A percentile compares a stretch with the other conserved stretches of the same genome.
These are phyloP conservation scores for Zymoseptoria brevis DNA, from an alignment of 2,329 filamentous ascomycete species.

Conservation along the genomic window DNA sequence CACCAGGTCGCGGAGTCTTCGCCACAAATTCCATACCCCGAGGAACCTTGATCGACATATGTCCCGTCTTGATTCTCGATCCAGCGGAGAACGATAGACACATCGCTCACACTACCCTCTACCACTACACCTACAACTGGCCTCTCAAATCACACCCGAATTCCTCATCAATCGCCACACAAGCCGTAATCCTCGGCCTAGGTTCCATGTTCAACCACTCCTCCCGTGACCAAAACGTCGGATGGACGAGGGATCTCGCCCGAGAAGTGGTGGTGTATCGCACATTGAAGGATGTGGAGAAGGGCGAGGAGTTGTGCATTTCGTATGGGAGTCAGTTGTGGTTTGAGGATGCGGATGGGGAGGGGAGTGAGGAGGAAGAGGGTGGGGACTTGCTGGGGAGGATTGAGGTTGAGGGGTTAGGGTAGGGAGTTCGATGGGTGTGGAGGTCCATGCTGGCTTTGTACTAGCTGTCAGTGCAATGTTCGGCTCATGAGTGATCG, in stretches of 20 bases:
- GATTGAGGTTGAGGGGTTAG: constrained; percentile 28
- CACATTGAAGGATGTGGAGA: constrained; percentile 41
- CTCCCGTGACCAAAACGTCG: constrained; percentile 45
- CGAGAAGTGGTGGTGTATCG: constrained; percentile 42
- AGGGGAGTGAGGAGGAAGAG: constrained; percentile 16
- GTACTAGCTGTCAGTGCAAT: too few relatives aligned
- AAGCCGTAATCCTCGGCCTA: constrained; percentile 48
- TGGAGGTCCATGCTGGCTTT: too few relatives aligned
- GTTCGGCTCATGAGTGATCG: too few relatives aligned
- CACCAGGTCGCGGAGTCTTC: constrained; percentile 48
- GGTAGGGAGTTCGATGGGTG: not conserved
- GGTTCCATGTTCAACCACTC: constrained; percentile 55
- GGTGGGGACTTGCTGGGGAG: constrained; percentile 34
- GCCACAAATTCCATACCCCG: constrained; percentile 40
- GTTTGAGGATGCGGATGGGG: constrained; percentile 38
- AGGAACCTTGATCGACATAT: constrained; percentile 44
- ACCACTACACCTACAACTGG: constrained; percentile 52
- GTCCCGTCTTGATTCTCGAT: constrained; percentile 45
- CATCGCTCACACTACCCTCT: constrained; percentile 44
- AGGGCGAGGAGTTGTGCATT: constrained; percentile 50
- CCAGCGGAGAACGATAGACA: constrained; percentile 42
- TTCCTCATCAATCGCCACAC: constrained; percentile 24
- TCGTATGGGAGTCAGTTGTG: constrained; percentile 42
- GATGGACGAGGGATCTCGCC: constrained; percentile 45
- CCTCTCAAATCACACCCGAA: constrained; percentile 18